These are phyloP conservation scores for Sutorius australiensis DNA, from an alignment of 768 basidiomycete genomes.

Conservation along the genomic window DNA sequence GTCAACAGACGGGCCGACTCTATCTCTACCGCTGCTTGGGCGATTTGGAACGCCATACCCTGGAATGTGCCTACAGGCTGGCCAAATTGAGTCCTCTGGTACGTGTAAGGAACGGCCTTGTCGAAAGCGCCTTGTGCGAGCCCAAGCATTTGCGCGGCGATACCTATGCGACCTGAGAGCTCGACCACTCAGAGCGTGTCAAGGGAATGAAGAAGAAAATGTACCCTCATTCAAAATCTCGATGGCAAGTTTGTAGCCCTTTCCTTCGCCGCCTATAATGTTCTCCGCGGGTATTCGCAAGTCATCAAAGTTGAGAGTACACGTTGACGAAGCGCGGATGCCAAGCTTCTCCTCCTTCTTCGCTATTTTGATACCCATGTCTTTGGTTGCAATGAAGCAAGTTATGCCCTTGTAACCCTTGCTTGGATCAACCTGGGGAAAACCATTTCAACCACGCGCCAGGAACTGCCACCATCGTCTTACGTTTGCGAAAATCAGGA, in stretches of 20 bases:
- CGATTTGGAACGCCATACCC: slow-evolving; percentile 93
- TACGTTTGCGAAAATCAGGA: slow-evolving; percentile 94
- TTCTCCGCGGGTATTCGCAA: slow-evolving; percentile 82
- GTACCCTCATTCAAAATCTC: slow-evolving; percentile 92
- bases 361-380: slow-evolving; percentile 94
- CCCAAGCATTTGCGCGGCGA: slow-evolving; percentile 98
- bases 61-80: slow-evolving; percentile 93
- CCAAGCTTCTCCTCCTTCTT: slow-evolving; percentile 99
- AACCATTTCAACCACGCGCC: not conserved
- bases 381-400: slow-evolving; percentile 93
- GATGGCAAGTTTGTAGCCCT: slow-evolving; percentile 95
- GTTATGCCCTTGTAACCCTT: slow-evolving; percentile 99
- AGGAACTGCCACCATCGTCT: slow-evolving; percentile 19
- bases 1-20: slow-evolving; percentile 88
- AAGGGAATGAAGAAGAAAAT: not conserved
- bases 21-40: slow-evolving; percentile 84
- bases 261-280: slow-evolving; percentile 86
- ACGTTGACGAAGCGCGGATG: slow-evolving; percentile 94
- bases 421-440: slow-evolving; percentile 65
- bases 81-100: slow-evolving; percentile 91
- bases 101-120: slow-evolving; percentile 93
- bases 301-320: slow-evolving; percentile 92
- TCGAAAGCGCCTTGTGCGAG: slow-evolving; percentile 97
- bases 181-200: not conserved
- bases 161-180: slow-evolving; percentile 78